phyloP scores from a whole-genome alignment of 2,329 filamentous ascomycete genomes.

The Aspergillus ustus region DNA sequence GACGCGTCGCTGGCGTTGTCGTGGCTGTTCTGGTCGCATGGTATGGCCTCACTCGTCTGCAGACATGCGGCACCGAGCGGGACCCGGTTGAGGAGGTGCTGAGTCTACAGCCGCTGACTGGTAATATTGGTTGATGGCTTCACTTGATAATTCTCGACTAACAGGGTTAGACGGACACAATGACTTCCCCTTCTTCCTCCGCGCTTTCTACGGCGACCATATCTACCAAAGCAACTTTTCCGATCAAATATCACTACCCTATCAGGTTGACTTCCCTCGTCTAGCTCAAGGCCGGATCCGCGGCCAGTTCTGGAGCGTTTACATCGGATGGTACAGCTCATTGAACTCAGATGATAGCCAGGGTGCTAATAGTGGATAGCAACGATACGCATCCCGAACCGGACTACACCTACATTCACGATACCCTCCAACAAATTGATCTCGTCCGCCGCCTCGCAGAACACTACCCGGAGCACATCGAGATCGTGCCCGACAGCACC shows the following conservation, averaged over 20 bases:
- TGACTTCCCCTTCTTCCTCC: conserved; percentile 78
- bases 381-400: conserved; percentile 3
- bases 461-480: conserved; percentile 10
- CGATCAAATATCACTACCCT: conserved; percentile 48
- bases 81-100: conserved; percentile 15
- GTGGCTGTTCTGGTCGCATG: conserved; percentile 5
- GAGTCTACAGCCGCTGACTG: conserved; percentile 16
- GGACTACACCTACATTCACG: conserved; percentile 13
- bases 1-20: conserved; percentile 6
- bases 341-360: not conserved
- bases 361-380: not conserved
- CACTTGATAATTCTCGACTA: not conserved
- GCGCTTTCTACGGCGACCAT: conserved; percentile 70
- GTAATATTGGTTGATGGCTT: not conserved
- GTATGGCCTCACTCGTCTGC: conserved; percentile 6
- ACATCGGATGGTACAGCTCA: conserved; percentile 52
- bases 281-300: conserved; percentile 69
- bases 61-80: not conserved
- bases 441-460: conserved; percentile 36
- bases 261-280: conserved; percentile 80
- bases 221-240: conserved; percentile 77
- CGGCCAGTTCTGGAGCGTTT: conserved; percentile 94
- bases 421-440: conserved; percentile 43
- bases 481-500: conserved; percentile 8
- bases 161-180: conserved; percentile 79